Evolutionary conservation across 495 filamentous ascomycete species (phyloP), one percentile per base, ranked within the genome.

Genomic region (Lasiosphaeriaceae sp.): DNA sequence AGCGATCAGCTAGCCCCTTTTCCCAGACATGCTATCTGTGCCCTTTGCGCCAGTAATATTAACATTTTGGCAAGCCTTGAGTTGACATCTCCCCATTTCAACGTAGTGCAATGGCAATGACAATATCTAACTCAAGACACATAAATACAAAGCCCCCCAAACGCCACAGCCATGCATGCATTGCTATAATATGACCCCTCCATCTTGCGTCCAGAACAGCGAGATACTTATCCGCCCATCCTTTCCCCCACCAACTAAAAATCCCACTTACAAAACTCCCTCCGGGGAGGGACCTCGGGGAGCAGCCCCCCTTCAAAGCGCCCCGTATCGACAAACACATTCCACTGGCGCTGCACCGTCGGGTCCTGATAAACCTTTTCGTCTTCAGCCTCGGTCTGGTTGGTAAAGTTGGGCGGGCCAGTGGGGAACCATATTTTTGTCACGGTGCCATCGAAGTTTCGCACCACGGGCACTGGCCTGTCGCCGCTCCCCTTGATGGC

Each of bases 251-350:
- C 37, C n/a, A 1, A 31, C 73, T 67, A 89, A 65, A 90, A 86
- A 64, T 89, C 81, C 74, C 85, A 92, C n/a, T 72, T 64, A 61
- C 87, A 82, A 77, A 81, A 89, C 69, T 90, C 90, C 50, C 79
- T 77, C 77, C 82, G 85, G 2, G 90, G 90, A 31, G 90, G 84
- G 19, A 89, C 75, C 52, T 83, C 76, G 0, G 90, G 90, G 65
- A 93, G 82, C 1, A 82, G 52, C 2, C 81, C 80, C 43, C 82
- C 82, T 50, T 78, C 77, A 63, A 91, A 92, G 44, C 60, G 66
- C 2, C 87, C 89, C 49, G 80, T 82, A 48, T 83, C 71, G 39
- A 76, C 65, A 67, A 89, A 82, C 52, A 72, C 75, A 46, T 73
- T 62, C 68, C 90, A 92, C 47, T 78, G 75, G 51, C 77, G 67